A percentile compares a stretch with the other conserved stretches of the same genome.
Evolutionary conservation across 148 eudicot species (phyloP).

Genomic region (Tetragonia tetragonoides): DNA sequence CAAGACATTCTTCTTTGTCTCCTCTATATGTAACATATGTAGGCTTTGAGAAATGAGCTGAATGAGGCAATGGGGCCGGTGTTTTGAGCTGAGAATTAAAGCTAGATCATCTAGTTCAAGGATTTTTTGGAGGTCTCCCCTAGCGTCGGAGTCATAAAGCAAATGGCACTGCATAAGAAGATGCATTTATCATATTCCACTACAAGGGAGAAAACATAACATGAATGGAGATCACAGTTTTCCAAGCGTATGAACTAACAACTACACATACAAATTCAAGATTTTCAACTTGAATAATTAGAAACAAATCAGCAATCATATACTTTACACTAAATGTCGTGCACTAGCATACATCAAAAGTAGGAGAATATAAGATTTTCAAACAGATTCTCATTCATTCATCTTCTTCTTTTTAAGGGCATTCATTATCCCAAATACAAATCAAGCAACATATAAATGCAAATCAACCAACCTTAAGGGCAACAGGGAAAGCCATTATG

Average conservation of each 20-base stretch:
- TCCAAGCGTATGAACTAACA: background rate
- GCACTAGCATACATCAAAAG: background rate
- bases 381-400: background rate
- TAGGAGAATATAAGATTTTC: background rate
- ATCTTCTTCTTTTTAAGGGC: too few species aligned
- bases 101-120: slow-evolving; percentile 85
- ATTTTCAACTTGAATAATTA: background rate
- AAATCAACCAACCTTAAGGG: slow-evolving; percentile 63
- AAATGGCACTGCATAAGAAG: slow-evolving; percentile 78
- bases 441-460: background rate
- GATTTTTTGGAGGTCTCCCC: slow-evolving; percentile 57
- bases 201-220: background rate
- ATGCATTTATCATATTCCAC: background rate
- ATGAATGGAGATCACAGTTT: too few species aligned
- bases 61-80: slow-evolving; percentile 86
- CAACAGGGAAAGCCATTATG: slow-evolving; percentile 83
- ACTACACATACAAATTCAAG: background rate
- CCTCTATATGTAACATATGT: slow-evolving; percentile 56
- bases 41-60: slow-evolving; percentile 87
- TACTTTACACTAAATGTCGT: background rate
- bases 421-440: background rate
- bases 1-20: slow-evolving; percentile 58
- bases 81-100: slow-evolving; percentile 68
- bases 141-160: slow-evolving; percentile 66
- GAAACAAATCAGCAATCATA: background rate